Conservation (phyloP, 345 rosid species). For the Viola odorata region DNA sequence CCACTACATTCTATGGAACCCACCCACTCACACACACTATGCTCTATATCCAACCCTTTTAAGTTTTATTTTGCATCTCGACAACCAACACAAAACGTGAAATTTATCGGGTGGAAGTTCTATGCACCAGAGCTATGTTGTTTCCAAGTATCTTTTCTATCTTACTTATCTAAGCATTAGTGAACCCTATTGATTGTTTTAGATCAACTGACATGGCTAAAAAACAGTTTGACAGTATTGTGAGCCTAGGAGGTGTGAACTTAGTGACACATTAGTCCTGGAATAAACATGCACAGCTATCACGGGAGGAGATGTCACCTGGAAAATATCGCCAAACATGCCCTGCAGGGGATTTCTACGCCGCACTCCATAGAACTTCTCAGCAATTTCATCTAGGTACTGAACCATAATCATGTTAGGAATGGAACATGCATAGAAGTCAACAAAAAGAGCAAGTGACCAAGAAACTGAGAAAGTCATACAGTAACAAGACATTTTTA, state of each 20-base stretch:
- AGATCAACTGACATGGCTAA: no score
- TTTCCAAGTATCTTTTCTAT: no score
- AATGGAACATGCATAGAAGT: neutral
- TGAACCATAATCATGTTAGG: constrained; percentile 33
- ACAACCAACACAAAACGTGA: no score
- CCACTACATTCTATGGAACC: no score
- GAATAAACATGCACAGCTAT: neutral
- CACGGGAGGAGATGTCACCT: constrained; percentile 29
- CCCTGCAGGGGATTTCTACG: constrained; percentile 84
- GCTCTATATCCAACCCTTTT: no score
- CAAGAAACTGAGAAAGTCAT: neutral
- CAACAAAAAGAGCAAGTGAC: neutral
- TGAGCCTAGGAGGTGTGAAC: neutral
- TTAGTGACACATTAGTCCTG: neutral
- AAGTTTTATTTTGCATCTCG: no score
- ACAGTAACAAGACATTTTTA: neutral
- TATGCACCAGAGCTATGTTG: no score
- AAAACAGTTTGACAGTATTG: neutral
- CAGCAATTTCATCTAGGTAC: constrained; percentile 81
- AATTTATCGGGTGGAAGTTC: no score
- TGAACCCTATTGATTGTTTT: no score
- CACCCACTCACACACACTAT: no score
- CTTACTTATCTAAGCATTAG: no score
- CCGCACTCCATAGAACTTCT: constrained; percentile 69
- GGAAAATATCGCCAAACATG: constrained; percentile 80